Conservation (phyloP, 2,329 filamentous ascomycete genomes). For the Trichoderma sp. region DNA sequence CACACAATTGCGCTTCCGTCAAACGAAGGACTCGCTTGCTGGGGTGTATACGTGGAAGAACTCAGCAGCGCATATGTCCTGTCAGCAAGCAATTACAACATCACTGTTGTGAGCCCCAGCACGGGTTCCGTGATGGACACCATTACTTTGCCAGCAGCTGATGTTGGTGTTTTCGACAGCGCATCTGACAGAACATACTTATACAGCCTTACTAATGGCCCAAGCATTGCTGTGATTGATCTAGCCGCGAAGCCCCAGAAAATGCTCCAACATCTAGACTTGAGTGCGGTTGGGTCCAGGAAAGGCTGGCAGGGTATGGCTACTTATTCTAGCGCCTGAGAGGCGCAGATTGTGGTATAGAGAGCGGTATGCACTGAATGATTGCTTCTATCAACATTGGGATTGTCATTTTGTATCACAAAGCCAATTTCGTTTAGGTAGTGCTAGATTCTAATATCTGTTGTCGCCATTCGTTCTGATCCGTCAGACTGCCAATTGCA, state of each 20-base stretch:
- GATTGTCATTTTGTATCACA: background rate
- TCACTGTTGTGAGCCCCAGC: background rate
- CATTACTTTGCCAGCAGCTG: background rate
- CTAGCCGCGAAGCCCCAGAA: background rate
- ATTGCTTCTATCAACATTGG: background rate
- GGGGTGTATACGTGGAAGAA: background rate
- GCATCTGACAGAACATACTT: background rate
- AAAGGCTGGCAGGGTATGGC: background rate
- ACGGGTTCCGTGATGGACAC: background rate
- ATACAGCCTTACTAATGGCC: background rate
- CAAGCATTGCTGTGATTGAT: background rate
- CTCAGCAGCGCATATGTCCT: background rate
- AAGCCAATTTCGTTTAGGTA: background rate
- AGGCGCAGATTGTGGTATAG: background rate
- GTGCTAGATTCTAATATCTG: too few relatives aligned
- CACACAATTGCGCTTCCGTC: background rate
- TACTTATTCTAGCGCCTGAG: background rate
- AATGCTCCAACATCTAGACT: background rate
- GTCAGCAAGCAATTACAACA: background rate
- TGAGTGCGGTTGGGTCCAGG: background rate
- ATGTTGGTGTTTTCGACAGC: background rate
- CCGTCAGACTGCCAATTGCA: too few relatives aligned
- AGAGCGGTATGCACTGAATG: background rate
- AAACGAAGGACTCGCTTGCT: constrained; percentile 3
- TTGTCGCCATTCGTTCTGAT: too few relatives aligned